phyloP scores from a whole-genome alignment of 1,284 basidiomycete species.

The Ceratobasidium sp. region DNA sequence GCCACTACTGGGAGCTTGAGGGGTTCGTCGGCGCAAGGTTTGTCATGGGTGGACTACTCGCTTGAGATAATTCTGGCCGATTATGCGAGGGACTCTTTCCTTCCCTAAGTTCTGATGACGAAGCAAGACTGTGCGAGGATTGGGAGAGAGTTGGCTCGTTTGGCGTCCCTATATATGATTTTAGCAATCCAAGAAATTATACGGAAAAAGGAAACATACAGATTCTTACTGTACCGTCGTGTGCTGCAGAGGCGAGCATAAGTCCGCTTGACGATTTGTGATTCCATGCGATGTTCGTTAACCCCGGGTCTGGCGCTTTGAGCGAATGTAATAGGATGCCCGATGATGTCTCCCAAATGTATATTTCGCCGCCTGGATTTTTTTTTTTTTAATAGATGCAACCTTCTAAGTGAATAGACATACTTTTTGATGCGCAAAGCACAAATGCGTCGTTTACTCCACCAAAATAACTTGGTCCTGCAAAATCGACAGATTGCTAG shows the following conservation, averaged over 20 bases:
- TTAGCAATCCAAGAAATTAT: neutral
- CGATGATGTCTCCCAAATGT: conserved; percentile 39
- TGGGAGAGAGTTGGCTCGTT: conserved; percentile 6
- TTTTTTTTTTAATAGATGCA: neutral
- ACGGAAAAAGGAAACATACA: conserved; percentile 21
- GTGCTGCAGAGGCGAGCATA: conserved; percentile 42
- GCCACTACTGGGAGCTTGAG: too few species aligned
- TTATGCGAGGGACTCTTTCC: conserved; percentile 9
- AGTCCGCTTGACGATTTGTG: conserved; percentile 43
- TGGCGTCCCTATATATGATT: conserved; percentile 33
- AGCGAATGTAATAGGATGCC: conserved; percentile 38
- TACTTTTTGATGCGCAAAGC: conserved; percentile 39
- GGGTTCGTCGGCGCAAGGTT: too few species aligned
- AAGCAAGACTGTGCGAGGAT: conserved; percentile 12
- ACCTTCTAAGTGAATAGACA: neutral
- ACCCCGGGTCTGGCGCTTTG: conserved; percentile 36
- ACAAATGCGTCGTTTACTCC: conserved; percentile 28
- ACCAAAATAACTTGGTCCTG: too few species aligned
- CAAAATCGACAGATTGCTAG: too few species aligned
- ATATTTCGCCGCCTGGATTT: conserved; percentile 34
- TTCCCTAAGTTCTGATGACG: conserved; percentile 28
- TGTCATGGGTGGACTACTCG: conserved; percentile 13
- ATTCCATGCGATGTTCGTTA: conserved; percentile 42
- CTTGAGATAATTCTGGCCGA: conserved; percentile 3
- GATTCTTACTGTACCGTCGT: conserved; percentile 38